phyloP scores from a whole-genome alignment of 106 monocot genomes.

The Narthecium ossifragum region DNA sequence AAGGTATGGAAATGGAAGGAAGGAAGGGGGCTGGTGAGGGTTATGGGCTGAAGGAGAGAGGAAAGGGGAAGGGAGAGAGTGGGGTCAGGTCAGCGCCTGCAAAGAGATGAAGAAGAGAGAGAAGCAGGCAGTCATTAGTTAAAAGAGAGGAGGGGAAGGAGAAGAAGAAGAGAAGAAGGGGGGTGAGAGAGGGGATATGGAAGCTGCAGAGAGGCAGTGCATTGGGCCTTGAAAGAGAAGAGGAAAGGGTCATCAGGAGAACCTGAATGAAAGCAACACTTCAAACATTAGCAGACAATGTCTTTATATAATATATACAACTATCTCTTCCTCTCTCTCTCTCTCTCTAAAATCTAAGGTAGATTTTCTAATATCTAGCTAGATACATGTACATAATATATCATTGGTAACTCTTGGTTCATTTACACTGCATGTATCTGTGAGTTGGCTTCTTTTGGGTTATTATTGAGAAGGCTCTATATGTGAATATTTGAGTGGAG shows the following conservation, averaged over 20 bases:
- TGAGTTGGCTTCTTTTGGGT: too few relatives aligned
- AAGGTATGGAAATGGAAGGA: not conserved
- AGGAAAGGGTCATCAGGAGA: conserved; percentile 28
- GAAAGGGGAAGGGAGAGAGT: conserved; percentile 1
- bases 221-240: conserved; percentile 28
- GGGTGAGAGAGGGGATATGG: conserved; percentile 3
- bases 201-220: conserved; percentile 7
- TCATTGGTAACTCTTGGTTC: too few relatives aligned
- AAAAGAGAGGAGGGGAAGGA: conserved; percentile 1
- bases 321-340: not conserved
- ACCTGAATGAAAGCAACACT: conserved; percentile 16
- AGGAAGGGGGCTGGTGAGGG: not conserved
- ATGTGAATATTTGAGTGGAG: too few relatives aligned
- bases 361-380: too few relatives aligned
- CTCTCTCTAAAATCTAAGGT: not conserved
- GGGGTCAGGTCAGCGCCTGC: conserved; percentile 8
- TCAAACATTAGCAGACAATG: conserved; percentile 13
- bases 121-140: not conserved
- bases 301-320: not conserved
- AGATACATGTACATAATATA: too few relatives aligned
- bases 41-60: not conserved
- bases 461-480: too few relatives aligned
- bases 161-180: conserved; percentile 2
- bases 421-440: too few relatives aligned
- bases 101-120: conserved; percentile 6